Conservation (phyloP, 2,329 filamentous ascomycete genomes). For the Grosmannia clavigera region DNA sequence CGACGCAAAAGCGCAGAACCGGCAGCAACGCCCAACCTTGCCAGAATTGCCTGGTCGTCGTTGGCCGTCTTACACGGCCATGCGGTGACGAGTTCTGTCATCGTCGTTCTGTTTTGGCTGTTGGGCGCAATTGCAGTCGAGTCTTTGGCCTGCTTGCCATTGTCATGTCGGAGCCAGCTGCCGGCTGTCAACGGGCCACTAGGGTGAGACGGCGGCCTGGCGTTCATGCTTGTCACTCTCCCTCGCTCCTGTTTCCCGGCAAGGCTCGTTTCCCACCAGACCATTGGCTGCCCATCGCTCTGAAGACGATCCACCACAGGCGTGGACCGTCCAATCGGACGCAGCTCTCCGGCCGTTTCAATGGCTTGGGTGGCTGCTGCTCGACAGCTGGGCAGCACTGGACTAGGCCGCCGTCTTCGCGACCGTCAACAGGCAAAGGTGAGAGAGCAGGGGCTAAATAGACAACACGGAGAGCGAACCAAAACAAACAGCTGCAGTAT, state of each 20-base stretch:
- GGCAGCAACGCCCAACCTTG: background rate
- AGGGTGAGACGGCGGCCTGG: background rate
- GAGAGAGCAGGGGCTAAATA: background rate
- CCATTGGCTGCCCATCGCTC: slow-evolving; percentile 4
- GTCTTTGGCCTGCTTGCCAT: background rate
- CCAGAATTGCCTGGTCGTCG: background rate
- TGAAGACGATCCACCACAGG: background rate
- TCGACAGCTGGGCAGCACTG: background rate
- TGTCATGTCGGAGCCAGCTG: background rate
- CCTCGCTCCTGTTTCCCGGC: background rate
- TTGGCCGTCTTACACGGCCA: slow-evolving; percentile 5
- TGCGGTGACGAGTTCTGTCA: background rate
- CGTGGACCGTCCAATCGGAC: background rate
- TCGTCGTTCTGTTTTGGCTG: background rate
- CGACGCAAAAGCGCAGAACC: background rate
- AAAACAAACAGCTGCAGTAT: background rate
- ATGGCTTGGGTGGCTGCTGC: background rate
- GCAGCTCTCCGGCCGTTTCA: background rate
- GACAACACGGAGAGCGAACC: background rate
- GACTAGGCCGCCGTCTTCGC: background rate
- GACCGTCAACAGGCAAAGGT: background rate
- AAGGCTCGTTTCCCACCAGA: slow-evolving; percentile 1
- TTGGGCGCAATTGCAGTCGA: background rate
- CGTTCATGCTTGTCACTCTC: background rate
- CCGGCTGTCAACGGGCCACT: background rate